Percentiles rank a stretch among this genome's conserved stretches.
Conservation (phyloP, 2,329 filamentous ascomycete genomes). For the Beauveria australis region DNA sequence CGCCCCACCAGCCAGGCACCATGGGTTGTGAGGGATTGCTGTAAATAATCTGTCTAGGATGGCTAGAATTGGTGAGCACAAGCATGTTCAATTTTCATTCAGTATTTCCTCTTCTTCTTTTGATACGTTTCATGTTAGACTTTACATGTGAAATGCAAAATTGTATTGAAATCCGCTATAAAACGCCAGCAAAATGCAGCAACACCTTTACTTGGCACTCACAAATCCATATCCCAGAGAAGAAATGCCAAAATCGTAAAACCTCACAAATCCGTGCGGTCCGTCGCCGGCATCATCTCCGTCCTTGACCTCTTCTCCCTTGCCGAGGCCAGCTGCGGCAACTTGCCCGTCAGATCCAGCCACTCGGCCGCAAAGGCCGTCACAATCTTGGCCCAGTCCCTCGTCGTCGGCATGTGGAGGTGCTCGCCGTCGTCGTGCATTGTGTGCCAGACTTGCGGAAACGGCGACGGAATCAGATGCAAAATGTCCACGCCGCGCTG, state of each 20-base stretch:
- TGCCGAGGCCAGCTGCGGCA: constrained; percentile 21
- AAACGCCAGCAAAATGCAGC: constrained; percentile 4
- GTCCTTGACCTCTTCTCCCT: constrained; percentile 21
- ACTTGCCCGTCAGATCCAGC: constrained; percentile 60
- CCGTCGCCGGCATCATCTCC: constrained; percentile 17
- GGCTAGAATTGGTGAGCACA: neutral
- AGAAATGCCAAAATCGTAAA: neutral
- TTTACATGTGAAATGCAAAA: neutral
- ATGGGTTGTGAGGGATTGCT: neutral
- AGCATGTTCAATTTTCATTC: neutral
- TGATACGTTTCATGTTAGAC: neutral
- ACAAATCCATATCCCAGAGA: neutral
- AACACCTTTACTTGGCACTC: neutral
- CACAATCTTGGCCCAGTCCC: constrained; percentile 82
- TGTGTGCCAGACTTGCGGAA: constrained; percentile 80
- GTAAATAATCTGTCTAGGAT: neutral
- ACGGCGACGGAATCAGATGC: constrained; percentile 79
- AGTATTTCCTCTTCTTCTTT: no score
- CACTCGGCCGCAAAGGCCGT: constrained; percentile 84
- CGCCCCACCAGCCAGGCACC: neutral
- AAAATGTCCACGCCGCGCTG: constrained; percentile 75
- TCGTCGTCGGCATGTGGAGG: constrained; percentile 68
- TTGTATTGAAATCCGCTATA: neutral
- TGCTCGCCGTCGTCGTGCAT: constrained; percentile 77
- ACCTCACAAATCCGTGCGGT: constrained; percentile 25